These are phyloP conservation scores for Picea glauca DNA, from an alignment of 75 land plant genomes.

Conservation along the genomic window DNA sequence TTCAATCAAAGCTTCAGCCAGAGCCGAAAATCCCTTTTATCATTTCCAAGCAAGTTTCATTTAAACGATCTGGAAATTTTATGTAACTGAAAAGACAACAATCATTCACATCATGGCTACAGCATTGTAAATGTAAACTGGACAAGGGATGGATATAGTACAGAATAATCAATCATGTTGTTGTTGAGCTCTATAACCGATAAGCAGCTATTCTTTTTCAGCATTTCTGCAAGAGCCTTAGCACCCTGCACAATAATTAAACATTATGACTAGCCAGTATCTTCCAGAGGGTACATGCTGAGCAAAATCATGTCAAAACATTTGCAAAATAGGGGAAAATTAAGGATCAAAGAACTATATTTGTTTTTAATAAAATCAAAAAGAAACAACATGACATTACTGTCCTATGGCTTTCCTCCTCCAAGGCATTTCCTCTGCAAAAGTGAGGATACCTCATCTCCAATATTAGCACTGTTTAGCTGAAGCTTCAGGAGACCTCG, in stretches of 20 bases:
- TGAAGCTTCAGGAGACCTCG: slow-evolving; percentile 72
- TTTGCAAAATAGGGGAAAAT: neutral
- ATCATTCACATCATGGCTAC: neutral
- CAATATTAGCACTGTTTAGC: slow-evolving; percentile 76
- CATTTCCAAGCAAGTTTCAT: slow-evolving; percentile 19
- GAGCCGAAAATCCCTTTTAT: slow-evolving; percentile 86
- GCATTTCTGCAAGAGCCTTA: slow-evolving; percentile 81
- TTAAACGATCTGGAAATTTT: neutral
- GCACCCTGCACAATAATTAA: slow-evolving; percentile 67
- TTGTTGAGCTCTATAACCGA: slow-evolving; percentile 88
- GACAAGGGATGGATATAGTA: slow-evolving; percentile 21
- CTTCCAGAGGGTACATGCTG: neutral
- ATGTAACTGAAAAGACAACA: neutral
- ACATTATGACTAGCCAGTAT: neutral
- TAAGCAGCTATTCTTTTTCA: slow-evolving; percentile 77
- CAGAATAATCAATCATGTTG: slow-evolving; percentile 91
- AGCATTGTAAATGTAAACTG: neutral
- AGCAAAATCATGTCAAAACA: neutral
- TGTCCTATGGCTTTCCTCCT: neutral
- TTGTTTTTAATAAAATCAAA: neutral
- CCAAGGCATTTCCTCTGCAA: neutral
- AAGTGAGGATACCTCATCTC: slow-evolving; percentile 78
- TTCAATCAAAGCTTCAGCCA: slow-evolving; percentile 81
- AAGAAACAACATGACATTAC: neutral
- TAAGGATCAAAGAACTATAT: neutral